Base-by-base conservation (phyloP, 345 rosid species). In the Eucalyptus sideroxylon region DNA sequence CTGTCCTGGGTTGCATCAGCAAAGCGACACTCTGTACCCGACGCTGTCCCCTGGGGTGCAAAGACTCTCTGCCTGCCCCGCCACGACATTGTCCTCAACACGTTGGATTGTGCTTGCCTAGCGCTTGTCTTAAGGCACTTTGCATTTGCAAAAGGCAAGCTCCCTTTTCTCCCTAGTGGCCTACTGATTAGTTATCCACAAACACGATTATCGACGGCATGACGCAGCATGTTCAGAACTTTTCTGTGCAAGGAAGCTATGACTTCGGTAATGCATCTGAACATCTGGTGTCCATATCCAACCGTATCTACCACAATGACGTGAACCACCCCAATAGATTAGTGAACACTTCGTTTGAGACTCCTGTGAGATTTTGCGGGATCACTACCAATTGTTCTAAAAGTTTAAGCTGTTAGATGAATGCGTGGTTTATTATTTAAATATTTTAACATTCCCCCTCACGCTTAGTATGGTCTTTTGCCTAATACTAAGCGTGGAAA, bases 281-380 rank as follows among this genome's bases (percentile, higher is more conserved):
- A 72, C 89, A 90, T 89, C 91, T 94, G 42, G 91, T 95, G 89
- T 95, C 95, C 94, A 95, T 96, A 50, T 95, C 99, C 4, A 96
- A 97, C 89, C 99, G 96, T 26, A 93, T 95, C 24, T 95, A 94
- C 90, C 94, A 95, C 50, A 93, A 94, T 30, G 94, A 92, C 11
- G 94, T 21, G 83, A 21, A 88, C 88, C 12, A 85, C 92, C 90
- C 86, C 88, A 91, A 17, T 40, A 40, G 86, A 91, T 53, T 27
- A 47, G 87, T 85, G 72, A 92, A 90, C 69, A 93, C 97, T 24
- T 97, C 96, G 1, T 97, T 95, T n/a, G 96, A 96, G 92, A 97
- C 96, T 1, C 99, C 4, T 44, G 3, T 8, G 10, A 44, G 11
- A 44, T 44, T 44, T 44, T 44, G 11, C 3, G 11, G 1, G 10